phyloP scores from a whole-genome alignment of 345 rosid species.

The Trapa bicornis region DNA sequence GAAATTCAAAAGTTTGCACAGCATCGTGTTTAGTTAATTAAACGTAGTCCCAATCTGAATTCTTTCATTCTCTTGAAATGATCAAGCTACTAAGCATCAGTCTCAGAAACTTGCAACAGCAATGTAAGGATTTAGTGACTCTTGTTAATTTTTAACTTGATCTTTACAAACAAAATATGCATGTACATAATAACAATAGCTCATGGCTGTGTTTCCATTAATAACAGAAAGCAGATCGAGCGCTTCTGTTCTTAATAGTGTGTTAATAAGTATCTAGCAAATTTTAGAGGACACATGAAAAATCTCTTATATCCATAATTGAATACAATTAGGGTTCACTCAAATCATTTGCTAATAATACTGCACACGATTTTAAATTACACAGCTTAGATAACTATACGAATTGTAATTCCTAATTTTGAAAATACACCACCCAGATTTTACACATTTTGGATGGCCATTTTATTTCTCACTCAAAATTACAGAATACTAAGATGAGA shows the following conservation, averaged over 20 bases:
- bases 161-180: too few species aligned
- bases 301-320: neutral
- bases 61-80: neutral
- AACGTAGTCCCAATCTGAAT: neutral
- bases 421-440: neutral
- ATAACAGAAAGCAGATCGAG: neutral
- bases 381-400: too few species aligned
- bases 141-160: too few species aligned
- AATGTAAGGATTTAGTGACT: too few species aligned
- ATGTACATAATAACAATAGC: too few species aligned
- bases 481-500: neutral
- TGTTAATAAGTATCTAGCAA: neutral
- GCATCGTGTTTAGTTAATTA: too few species aligned
- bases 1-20: neutral
- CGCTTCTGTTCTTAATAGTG: neutral
- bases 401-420: too few species aligned
- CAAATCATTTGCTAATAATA: too few species aligned
- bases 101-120: too few species aligned
- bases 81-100: neutral
- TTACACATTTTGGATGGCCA: neutral
- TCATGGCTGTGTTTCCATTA: too few species aligned
- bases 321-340: neutral
- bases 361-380: too few species aligned
- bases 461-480: neutral
- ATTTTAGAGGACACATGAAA: neutral